phyloP scores from a whole-genome alignment of 257 asterid genomes.

The Agastache rugosa region DNA sequence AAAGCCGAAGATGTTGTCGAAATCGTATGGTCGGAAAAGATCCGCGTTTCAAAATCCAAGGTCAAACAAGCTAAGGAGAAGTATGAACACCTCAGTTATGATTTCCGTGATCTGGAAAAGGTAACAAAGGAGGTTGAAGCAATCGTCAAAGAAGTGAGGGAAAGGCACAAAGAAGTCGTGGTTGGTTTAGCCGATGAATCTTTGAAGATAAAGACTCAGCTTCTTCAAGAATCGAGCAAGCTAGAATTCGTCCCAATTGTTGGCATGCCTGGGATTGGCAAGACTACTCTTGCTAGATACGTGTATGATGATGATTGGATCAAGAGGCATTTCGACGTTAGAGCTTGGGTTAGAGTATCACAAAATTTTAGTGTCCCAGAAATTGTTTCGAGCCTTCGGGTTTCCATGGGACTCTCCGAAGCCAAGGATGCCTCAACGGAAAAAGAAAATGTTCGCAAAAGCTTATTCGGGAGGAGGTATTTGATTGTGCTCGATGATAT shows the following conservation, averaged over 20 bases:
- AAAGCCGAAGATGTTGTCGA: conserved; percentile 23
- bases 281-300: conserved; percentile 6
- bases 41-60: background rate
- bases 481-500: conserved; percentile 30
- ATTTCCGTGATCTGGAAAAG: conserved; percentile 6
- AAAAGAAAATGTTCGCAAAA: background rate
- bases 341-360: conserved; percentile 5
- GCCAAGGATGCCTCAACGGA: background rate
- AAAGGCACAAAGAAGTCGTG: conserved; percentile 15
- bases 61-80: background rate
- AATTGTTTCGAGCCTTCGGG: conserved; percentile 4
- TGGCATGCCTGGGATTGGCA: conserved; percentile 26
- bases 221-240: background rate
- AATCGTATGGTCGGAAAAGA: background rate
- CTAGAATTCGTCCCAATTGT: background rate
- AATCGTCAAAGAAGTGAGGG: conserved; percentile 14
- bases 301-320: background rate
- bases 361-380: background rate
- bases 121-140: conserved; percentile 21
- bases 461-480: background rate
- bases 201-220: background rate
- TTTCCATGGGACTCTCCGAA: conserved; percentile 12
- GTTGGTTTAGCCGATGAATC: background rate
- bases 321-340: background rate
- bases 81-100: background rate